Percentiles rank a stretch among this genome's conserved stretches.
Conservation (phyloP, 148 eudicot genomes). For the Euryodendron excelsum region DNA sequence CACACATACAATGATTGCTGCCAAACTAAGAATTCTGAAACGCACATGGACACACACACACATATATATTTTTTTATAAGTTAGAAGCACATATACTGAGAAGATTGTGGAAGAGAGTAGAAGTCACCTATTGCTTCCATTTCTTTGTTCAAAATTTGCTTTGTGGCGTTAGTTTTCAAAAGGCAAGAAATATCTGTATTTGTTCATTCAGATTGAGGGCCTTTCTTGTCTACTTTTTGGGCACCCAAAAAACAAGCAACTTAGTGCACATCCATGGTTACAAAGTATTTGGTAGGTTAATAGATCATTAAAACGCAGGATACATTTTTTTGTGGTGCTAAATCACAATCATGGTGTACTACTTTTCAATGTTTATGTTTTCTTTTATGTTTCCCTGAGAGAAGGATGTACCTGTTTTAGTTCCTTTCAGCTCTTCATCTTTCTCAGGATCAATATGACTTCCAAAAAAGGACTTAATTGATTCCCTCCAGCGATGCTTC, state of each 20-base stretch:
- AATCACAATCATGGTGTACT: neutral
- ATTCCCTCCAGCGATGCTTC: slow-evolving; percentile 44
- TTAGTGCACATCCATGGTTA: neutral
- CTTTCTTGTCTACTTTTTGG: neutral
- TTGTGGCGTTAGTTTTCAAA: neutral
- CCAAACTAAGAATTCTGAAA: neutral
- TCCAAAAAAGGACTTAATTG: slow-evolving; percentile 53
- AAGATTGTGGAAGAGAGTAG: neutral
- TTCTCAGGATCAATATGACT: slow-evolving; percentile 65
- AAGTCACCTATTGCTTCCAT: neutral
- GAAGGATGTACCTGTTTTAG: slow-evolving; percentile 50
- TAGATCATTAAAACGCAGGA: neutral
- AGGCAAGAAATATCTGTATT: neutral
- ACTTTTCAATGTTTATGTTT: no score
- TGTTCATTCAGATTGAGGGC: no score
- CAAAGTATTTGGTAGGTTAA: neutral
- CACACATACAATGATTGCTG: neutral
- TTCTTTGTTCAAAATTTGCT: neutral
- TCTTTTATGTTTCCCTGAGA: neutral
- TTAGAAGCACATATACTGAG: neutral
- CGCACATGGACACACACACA: neutral
- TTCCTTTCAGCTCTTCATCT: slow-evolving; percentile 61
- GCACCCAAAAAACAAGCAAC: neutral
- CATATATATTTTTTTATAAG: neutral
- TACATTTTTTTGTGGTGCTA: neutral